These are phyloP conservation scores for Lachnellula cervina DNA, from an alignment of 2,329 filamentous ascomycete genomes.

Conservation along the genomic window DNA sequence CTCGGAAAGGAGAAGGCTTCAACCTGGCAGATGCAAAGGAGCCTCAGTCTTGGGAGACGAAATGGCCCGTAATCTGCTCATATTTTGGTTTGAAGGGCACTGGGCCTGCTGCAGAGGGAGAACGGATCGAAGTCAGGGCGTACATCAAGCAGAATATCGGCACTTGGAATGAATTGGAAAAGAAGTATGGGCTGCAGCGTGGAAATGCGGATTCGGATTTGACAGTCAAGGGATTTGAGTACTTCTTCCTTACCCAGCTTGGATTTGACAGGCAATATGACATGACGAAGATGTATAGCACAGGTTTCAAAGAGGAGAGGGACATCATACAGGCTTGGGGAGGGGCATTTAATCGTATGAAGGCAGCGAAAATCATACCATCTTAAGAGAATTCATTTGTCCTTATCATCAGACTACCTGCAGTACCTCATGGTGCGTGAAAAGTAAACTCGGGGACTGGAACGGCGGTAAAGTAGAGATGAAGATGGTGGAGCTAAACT, in stretches of 20 bases:
- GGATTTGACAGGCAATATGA: slow-evolving; percentile 43
- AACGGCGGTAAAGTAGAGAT: too few species aligned
- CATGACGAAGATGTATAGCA: slow-evolving; percentile 39
- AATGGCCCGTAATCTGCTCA: slow-evolving; percentile 41
- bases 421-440: too few species aligned
- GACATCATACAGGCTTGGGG: slow-evolving; percentile 36
- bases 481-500: too few species aligned
- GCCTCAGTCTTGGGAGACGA: slow-evolving; percentile 36
- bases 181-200: slow-evolving; percentile 34
- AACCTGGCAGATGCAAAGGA: slow-evolving; percentile 39
- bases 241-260: slow-evolving; percentile 39
- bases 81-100: slow-evolving; percentile 42
- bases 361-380: slow-evolving; percentile 37
- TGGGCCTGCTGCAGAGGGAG: slow-evolving; percentile 22
- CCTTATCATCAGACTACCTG: too few species aligned
- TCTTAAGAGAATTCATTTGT: background rate
- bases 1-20: slow-evolving; percentile 35
- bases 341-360: slow-evolving; percentile 40
- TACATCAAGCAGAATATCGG: slow-evolving; percentile 33
- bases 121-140: slow-evolving; percentile 30
- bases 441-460: too few species aligned
- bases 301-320: slow-evolving; percentile 39
- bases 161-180: slow-evolving; percentile 32
- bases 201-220: slow-evolving; percentile 35
- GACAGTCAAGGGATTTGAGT: slow-evolving; percentile 36